Conservation (phyloP, 1,284 basidiomycete genomes). For the Leccinum pallidistipes region DNA sequence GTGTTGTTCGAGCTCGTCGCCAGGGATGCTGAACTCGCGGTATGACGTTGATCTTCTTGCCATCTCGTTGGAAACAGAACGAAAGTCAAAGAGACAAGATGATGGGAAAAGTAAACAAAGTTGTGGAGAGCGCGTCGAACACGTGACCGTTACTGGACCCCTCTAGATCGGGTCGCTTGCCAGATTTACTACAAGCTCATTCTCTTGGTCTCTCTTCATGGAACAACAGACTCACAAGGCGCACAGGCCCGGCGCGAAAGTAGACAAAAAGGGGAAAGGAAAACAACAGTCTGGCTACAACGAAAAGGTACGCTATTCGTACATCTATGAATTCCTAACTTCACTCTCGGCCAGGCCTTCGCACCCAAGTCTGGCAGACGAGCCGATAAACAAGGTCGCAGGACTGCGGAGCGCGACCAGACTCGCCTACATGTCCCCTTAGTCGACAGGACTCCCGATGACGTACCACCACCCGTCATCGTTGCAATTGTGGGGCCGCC, state of each 20-base stretch:
- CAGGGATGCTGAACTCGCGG: constrained; percentile 47
- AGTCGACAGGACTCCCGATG: constrained; percentile 91
- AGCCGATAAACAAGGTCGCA: constrained; percentile 86
- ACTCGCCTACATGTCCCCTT: constrained; percentile 95
- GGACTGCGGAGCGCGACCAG: constrained; percentile 94
- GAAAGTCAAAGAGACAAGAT: constrained; percentile 9
- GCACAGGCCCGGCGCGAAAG: constrained; percentile 74
- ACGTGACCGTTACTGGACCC: constrained; percentile 27
- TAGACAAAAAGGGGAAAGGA: constrained; percentile 75
- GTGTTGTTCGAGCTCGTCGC: constrained; percentile 68
- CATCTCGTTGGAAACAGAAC: constrained; percentile 27
- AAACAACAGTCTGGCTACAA: constrained; percentile 82
- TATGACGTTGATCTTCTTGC: constrained; percentile 24
- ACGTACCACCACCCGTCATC: constrained; percentile 91
- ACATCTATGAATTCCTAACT: not conserved
- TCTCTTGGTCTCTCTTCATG: not conserved
- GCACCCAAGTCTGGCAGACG: constrained; percentile 87
- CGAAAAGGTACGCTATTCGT: constrained; percentile 68
- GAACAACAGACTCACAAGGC: constrained; percentile 74
- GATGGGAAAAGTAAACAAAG: constrained; percentile 17
- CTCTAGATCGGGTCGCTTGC: constrained; percentile 16
- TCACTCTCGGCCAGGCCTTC: constrained; percentile 68
- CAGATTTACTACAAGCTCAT: constrained; percentile 6
- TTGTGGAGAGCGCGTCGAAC: constrained; percentile 26
- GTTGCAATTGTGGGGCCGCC: constrained; percentile 97